Evolutionary conservation across 2,329 filamentous ascomycete species (phyloP).

Genomic region (Bertia moriformis): DNA sequence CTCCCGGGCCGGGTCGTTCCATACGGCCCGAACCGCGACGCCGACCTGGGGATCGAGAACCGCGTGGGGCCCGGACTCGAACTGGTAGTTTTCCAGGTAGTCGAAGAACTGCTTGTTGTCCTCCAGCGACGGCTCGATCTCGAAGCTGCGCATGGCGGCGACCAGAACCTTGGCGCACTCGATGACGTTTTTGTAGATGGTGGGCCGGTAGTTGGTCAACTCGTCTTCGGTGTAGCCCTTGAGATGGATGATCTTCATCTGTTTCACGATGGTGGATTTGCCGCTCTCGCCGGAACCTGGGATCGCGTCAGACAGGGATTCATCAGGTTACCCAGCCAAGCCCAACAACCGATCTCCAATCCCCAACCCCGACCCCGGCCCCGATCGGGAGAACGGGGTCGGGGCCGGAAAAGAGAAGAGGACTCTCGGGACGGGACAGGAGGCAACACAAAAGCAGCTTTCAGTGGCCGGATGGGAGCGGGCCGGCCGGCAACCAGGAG

Average conservation of each 20-base stretch:
- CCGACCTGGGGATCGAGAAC: constrained; percentile 70
- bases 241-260: constrained; percentile 99
- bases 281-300: constrained; percentile 93
- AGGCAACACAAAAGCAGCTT: too few species aligned
- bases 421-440: too few species aligned
- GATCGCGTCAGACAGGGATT: constrained; percentile 3
- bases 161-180: constrained; percentile 94
- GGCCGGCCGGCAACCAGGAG: too few species aligned
- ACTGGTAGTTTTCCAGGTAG: constrained; percentile 73
- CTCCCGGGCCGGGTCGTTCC: constrained; percentile 75
- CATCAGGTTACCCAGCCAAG: constrained; percentile 3
- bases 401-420: too few species aligned
- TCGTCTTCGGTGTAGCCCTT: constrained; percentile 95
- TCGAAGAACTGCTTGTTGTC: constrained; percentile 62
- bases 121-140: constrained; percentile 61
- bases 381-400: too few species aligned
- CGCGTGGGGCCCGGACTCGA: constrained; percentile 80
- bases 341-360: constrained; percentile 4
- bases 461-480: too few species aligned
- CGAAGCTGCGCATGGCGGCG: constrained; percentile 79
- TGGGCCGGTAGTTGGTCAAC: constrained; percentile 81
- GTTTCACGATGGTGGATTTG: constrained; percentile 98
- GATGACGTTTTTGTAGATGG: constrained; percentile 94
- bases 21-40: constrained; percentile 70
- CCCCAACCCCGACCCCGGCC: too few species aligned